Percentiles rank a stretch among this genome's conserved stretches.
Evolutionary conservation across 495 filamentous ascomycete genomes (phyloP).

Genomic region (Apodospora peruviana): DNA sequence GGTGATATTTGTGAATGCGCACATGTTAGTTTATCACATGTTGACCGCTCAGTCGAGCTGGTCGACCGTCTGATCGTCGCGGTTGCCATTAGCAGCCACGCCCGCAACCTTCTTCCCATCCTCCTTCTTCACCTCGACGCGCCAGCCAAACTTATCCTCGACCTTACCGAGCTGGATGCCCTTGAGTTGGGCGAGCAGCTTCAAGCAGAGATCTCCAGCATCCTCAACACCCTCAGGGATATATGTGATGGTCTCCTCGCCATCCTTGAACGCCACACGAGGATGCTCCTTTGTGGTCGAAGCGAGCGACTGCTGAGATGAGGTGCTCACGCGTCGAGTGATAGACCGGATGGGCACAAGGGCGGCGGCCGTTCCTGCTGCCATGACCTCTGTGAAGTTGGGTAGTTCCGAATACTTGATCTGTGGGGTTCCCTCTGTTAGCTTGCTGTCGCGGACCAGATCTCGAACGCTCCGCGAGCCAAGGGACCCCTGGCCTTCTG

Average conservation of each 20-base stretch:
- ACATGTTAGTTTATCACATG: too few relatives aligned
- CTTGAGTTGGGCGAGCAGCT: constrained; percentile 70
- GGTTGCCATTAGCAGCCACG: constrained; percentile 12
- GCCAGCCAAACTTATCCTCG: constrained; percentile 73
- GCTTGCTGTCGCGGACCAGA: constrained; percentile 9
- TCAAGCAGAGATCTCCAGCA: constrained; percentile 61
- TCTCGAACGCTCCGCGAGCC: constrained; percentile 1
- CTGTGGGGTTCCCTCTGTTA: constrained; percentile 19
- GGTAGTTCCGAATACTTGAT: constrained; percentile 76
- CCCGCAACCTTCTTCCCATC: constrained; percentile 35
- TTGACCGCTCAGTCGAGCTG: constrained; percentile 36
- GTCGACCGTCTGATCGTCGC: constrained; percentile 26
- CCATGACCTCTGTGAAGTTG: constrained; percentile 78
- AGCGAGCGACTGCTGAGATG: constrained; percentile 33
- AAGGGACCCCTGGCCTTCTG: too few relatives aligned
- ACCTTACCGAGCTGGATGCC: constrained; percentile 78
- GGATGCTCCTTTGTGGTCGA: constrained; percentile 20
- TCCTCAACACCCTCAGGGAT: constrained; percentile 57
- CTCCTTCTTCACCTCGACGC: constrained; percentile 46
- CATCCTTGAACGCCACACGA: constrained; percentile 25
- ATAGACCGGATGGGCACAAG: constrained; percentile 89
- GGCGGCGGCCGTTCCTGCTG: constrained; percentile 87
- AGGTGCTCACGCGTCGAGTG: constrained; percentile 50
- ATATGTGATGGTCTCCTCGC: constrained; percentile 61
- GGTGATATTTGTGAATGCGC: too few relatives aligned